Base-by-base conservation (phyloP, 1,284 basidiomycete genomes). In the Ganoderma leucocontextum region DNA sequence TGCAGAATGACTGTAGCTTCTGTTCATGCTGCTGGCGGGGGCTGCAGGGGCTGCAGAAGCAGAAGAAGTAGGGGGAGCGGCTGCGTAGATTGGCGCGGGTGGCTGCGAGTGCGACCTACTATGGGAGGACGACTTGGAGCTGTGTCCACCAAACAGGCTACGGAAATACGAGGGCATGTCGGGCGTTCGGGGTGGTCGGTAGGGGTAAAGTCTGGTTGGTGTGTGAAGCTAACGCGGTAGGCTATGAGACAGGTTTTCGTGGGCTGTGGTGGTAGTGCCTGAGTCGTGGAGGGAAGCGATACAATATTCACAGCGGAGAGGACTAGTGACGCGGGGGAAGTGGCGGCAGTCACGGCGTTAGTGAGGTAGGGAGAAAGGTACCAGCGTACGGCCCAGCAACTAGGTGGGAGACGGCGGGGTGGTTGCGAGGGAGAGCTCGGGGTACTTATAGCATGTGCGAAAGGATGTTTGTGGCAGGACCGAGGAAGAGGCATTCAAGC, bases 141-240 rank as follows among this genome's bases (percentile, higher is more conserved):
- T 68, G 39, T 72, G 66, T 68, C 73, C 74, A 57, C 81, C 80
- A 72, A 82, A 82, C 71, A 80, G 70, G 65, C 70, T 81, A 67
- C 81, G 81, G 61, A 82, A 73, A 75, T 80, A 78, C 22, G 81
- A 77, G 61, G 81, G 76, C 81, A 82, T 82, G 62, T 52, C 68
- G 62, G 63, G 61, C 68, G 65, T 62, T 61, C 63, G 63, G 64
- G 57, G 47, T 62, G 52, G 39, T 60, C 52, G 42, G 62, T 52
- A 58, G 52, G 22, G n/a, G 62, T 39, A 38, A 59, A 60, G 22
- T 39, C 55, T 63, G 39, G 39, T 47, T 60, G 60, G 52, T 53
- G 35, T 47, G 63, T 49, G 67, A 41, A 60, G 58, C 38, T 1
- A 12, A 15, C n/a, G 58, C 58, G 38, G 38, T 13, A 39, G n/a